Percentiles rank a stretch among this genome's conserved stretches.
Conservation (phyloP, 139 green algal species). For the Tetradesmus obliquus region DNA sequence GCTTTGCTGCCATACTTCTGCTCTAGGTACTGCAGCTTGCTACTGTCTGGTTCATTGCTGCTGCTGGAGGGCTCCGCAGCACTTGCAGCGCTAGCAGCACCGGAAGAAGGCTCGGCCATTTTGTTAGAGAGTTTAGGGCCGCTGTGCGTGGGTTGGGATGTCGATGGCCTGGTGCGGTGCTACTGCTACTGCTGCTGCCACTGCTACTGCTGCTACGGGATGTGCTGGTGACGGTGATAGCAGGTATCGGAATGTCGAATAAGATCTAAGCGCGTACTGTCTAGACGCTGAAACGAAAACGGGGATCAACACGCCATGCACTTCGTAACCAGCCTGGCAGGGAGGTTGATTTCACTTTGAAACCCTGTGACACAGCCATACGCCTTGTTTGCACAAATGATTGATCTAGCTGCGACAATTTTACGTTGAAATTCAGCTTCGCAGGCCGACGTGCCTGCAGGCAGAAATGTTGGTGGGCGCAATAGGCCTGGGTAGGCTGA, state of each 20-base stretch:
- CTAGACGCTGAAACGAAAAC: too few species aligned
- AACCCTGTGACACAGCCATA: background rate
- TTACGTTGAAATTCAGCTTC: background rate
- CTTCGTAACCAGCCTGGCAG: too few species aligned
- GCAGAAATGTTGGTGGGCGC: background rate
- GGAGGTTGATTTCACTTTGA: background rate
- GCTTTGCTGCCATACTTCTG: slow-evolving; percentile 39
- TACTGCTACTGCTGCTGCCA: background rate
- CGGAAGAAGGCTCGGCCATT: background rate
- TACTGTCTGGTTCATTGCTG: background rate
- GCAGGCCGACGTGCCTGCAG: background rate
- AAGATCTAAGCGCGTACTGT: too few species aligned
- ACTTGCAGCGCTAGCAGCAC: background rate
- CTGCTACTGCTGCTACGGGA: background rate
- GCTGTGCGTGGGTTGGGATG: background rate
- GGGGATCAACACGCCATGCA: too few species aligned
- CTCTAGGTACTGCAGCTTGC: slow-evolving; percentile 38
- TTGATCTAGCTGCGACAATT: too few species aligned
- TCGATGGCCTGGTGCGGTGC: background rate
- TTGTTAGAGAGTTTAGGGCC: background rate
- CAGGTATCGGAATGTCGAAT: too few species aligned
- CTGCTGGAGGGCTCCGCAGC: slow-evolving; percentile 2
- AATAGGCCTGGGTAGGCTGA: background rate
- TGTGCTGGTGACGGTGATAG: too few species aligned
- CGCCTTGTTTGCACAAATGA: too few species aligned